Percentiles rank a stretch among this genome's conserved stretches.
phyloP scores from a whole-genome alignment of 2,329 filamentous ascomycete genomes.

The Fonsecaea pugnacius region DNA sequence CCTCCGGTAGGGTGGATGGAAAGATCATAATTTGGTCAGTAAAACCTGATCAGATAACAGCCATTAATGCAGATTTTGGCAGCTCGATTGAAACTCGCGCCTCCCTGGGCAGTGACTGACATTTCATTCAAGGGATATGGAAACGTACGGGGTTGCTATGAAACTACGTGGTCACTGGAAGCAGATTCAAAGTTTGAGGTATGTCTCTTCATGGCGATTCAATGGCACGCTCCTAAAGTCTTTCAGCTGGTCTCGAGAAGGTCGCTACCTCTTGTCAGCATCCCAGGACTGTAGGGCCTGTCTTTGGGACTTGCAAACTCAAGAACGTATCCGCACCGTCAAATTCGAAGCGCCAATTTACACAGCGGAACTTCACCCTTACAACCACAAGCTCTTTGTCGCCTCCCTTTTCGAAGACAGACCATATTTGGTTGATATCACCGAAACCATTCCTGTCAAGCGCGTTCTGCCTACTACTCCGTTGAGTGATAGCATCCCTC shows the following conservation, averaged over 20 bases:
- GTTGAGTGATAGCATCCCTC: conserved; percentile 63
- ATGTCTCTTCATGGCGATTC: conserved; percentile 22
- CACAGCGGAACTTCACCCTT: conserved; percentile 91
- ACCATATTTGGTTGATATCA: conserved; percentile 83
- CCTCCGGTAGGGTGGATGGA: conserved; percentile 89
- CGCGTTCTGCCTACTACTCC: conserved; percentile 80
- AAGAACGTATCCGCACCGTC: conserved; percentile 75
- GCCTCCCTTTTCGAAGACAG: conserved; percentile 93
- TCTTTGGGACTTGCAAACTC: conserved; percentile 85
- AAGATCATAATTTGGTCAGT: conserved; percentile 76
- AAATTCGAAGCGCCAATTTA: conserved; percentile 93
- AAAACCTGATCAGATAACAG: conserved; percentile 5
- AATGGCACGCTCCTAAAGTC: neutral
- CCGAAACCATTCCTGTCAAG: conserved; percentile 70
- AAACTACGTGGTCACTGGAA: conserved; percentile 92
- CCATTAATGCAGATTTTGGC: neutral
- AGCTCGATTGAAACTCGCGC: neutral
- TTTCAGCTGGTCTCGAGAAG: conserved; percentile 82
- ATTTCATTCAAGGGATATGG: conserved; percentile 66
- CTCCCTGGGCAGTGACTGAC: neutral
- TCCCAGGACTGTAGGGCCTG: conserved; percentile 97
- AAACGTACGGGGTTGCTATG: conserved; percentile 93
- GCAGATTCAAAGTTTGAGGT: conserved; percentile 86
- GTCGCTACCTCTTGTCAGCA: conserved; percentile 86
- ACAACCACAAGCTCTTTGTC: conserved; percentile 83